Percentiles rank a stretch among this genome's conserved stretches.
phyloP scores from a whole-genome alignment of 1,139 yeast species.

The Debaryomyces fabryi region DNA sequence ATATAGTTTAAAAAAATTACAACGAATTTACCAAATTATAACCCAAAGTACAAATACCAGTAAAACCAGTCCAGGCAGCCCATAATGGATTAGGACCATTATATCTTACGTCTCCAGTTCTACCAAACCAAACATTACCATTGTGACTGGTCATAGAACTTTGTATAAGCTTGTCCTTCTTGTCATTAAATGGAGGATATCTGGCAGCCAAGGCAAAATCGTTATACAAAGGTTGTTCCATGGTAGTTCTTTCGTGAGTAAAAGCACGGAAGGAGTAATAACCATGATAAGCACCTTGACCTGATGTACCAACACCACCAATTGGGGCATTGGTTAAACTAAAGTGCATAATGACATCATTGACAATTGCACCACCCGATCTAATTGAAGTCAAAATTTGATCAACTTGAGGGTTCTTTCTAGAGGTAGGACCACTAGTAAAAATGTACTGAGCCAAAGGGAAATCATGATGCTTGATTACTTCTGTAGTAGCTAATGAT shows the following conservation, averaged over 20 bases:
- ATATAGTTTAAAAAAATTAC: not conserved
- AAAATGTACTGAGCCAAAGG: slow-evolving; percentile 86
- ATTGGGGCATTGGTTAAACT: slow-evolving; percentile 78
- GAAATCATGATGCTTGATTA: slow-evolving; percentile 65
- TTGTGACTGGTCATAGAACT: slow-evolving; percentile 30
- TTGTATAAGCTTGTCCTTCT: slow-evolving; percentile 34
- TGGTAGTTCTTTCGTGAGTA: slow-evolving; percentile 72
- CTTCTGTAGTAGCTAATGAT: slow-evolving; percentile 47
- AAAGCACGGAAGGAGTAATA: slow-evolving; percentile 69
- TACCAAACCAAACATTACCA: slow-evolving; percentile 40
- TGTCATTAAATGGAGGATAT: slow-evolving; percentile 64
- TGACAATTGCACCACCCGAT: slow-evolving; percentile 74
- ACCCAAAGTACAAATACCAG: slow-evolving; percentile 32
- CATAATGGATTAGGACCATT: slow-evolving; percentile 40
- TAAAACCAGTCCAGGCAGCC: slow-evolving; percentile 35
- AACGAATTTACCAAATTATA: slow-evolving; percentile 9
- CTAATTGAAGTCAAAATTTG: slow-evolving; percentile 56
- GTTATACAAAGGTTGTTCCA: slow-evolving; percentile 69
- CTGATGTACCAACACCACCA: slow-evolving; percentile 90
- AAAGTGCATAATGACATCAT: slow-evolving; percentile 76
- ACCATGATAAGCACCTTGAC: slow-evolving; percentile 84
- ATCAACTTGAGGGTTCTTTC: slow-evolving; percentile 53
- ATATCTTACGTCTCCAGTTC: slow-evolving; percentile 36
- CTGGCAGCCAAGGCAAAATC: slow-evolving; percentile 61
- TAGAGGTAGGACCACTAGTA: slow-evolving; percentile 44